phyloP scores from a whole-genome alignment of 2,329 filamentous ascomycete species.

The Monilinia vaccinii-corymbosi region DNA sequence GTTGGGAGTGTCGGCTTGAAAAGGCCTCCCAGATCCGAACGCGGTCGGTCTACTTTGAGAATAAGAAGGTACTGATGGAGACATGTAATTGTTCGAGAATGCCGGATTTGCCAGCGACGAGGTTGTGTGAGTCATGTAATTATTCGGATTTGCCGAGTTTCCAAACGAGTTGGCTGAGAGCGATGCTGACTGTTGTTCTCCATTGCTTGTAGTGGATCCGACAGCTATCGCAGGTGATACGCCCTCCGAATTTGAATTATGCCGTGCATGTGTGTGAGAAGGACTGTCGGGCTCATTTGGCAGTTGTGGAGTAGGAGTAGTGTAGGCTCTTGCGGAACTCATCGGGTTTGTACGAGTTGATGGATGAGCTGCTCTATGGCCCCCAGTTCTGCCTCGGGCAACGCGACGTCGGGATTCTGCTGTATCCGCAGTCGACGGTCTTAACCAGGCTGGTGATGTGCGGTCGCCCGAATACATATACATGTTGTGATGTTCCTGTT shows the following conservation, averaged over 20 bases:
- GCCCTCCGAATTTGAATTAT: neutral
- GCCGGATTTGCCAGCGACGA: neutral
- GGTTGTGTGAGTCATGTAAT: neutral
- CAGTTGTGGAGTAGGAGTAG: neutral
- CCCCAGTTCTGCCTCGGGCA: constrained; percentile 18
- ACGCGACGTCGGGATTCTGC: constrained; percentile 20
- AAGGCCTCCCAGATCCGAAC: neutral
- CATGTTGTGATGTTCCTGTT: neutral
- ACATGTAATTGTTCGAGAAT: neutral
- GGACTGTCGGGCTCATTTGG: neutral
- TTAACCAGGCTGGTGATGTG: neutral
- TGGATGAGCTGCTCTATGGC: constrained; percentile 14
- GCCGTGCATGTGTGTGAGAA: neutral
- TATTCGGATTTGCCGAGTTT: neutral
- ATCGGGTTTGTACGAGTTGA: constrained; percentile 15
- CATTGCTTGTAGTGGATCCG: neutral
- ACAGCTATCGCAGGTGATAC: constrained; percentile 2
- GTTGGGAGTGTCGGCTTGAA: neutral
- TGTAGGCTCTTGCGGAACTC: constrained; percentile 18
- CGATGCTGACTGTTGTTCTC: neutral
- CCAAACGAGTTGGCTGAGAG: neutral
- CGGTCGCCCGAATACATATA: neutral
- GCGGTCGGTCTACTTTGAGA: neutral
- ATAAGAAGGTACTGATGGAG: neutral
- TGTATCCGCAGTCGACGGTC: neutral